phyloP scores from a whole-genome alignment of 2,329 filamentous ascomycete species.

The Neophaeococcomyces mojaviensis region DNA sequence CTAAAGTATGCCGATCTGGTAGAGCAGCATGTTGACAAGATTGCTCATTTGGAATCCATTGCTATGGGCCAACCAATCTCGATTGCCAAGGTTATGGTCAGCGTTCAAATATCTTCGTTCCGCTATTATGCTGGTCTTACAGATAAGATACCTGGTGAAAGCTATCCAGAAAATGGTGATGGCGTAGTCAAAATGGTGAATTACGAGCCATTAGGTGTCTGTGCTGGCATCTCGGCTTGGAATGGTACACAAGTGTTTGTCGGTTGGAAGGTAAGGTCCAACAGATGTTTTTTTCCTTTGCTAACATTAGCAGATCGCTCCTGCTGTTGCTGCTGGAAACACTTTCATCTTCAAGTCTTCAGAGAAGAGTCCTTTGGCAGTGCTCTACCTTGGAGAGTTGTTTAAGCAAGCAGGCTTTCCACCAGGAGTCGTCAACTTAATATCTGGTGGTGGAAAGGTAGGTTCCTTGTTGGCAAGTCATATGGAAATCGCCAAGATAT shows the following conservation, averaged over 20 bases:
- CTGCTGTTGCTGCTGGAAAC: slow-evolving; percentile 53
- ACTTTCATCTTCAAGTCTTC: slow-evolving; percentile 65
- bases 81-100: slow-evolving; percentile 56
- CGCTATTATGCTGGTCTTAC: slow-evolving; percentile 87
- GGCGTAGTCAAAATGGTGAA: slow-evolving; percentile 60
- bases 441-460: slow-evolving; percentile 59
- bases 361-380: slow-evolving; percentile 58
- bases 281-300: slow-evolving; percentile 28
- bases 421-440: slow-evolving; percentile 63
- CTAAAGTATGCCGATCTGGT: slow-evolving; percentile 41
- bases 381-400: slow-evolving; percentile 55
- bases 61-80: slow-evolving; percentile 55
- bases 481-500: slow-evolving; percentile 59
- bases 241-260: slow-evolving; percentile 64
- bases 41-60: slow-evolving; percentile 26
- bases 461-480: slow-evolving; percentile 59
- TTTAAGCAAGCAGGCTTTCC: slow-evolving; percentile 71
- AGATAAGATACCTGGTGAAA: slow-evolving; percentile 86
- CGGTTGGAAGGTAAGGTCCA: slow-evolving; percentile 40
- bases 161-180: slow-evolving; percentile 65
- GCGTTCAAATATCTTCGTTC: slow-evolving; percentile 51
- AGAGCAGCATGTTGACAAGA: slow-evolving; percentile 22
- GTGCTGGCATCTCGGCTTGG: slow-evolving; percentile 78
- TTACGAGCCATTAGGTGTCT: slow-evolving; percentile 64
- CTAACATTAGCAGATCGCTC: slow-evolving; percentile 26